Base-by-base conservation (phyloP, 345 rosid species). In the Laguncularia racemosa region DNA sequence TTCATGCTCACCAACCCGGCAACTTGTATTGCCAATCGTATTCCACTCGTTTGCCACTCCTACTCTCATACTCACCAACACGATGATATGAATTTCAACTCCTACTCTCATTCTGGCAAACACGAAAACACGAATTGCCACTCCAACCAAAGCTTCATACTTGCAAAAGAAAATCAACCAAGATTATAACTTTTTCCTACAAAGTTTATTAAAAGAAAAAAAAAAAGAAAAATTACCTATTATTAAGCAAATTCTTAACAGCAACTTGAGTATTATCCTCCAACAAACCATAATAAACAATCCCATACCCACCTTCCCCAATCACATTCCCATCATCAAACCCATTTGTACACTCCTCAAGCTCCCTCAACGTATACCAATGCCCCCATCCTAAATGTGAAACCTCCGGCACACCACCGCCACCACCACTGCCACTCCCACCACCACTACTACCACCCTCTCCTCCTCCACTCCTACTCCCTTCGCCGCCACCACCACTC, bases 261-360 rank as follows among this genome's bases (percentile, higher is more conserved):
- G 96, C 98, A 53, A 91, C 74, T 56, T 82, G 73, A n/a, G 78
- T 68, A 0, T 84, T 77, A 63, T 85, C 88, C 59, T 63, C 79
- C 58, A 91, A 71, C 75, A 82, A 43, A 11, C 98, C 98, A 63
- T 72, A 78, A 55, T 91, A 91, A 20, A 91, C 98, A 70, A 91
- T 85, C 67, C 98, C 98, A 44, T 91, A 91, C 26, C 98, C 96
- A 44, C 98, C 98, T 74, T 91, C 86, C 13, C 98, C 98, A 16
- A 91, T 76, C 16, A 91, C 92, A 72, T 88, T 91, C 70, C 84
- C 86, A 55, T 73, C 79, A 44, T 85, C 78, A 33, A 91, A 83
- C 0, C 84, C 89, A 69, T 82, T 79, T 1, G 95, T 91, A 1
- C 89, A 75, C 1, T 66, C 82, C 62, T 88, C 89, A 14, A 91